A percentile compares a stretch with the other conserved stretches of the same genome.
These are phyloP conservation scores for Cephaloascus fragrans DNA, from an alignment of 805 yeast species.

Conservation along the genomic window DNA sequence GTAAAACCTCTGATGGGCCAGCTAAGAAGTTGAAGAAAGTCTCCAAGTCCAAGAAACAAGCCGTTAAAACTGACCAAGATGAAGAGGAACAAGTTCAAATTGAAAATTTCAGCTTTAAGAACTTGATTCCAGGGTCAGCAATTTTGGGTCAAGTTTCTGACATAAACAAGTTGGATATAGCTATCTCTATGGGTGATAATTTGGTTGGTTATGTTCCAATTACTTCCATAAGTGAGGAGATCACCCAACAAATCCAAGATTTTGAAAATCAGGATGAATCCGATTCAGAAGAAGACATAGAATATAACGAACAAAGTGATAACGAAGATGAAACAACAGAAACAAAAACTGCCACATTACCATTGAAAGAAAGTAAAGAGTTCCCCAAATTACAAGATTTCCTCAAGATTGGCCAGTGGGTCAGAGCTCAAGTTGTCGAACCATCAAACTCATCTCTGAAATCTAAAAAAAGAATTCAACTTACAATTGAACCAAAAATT, in stretches of 20 bases:
- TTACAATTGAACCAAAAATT: conserved; percentile 63
- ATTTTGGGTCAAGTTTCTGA: conserved; percentile 69
- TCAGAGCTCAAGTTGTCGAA: conserved; percentile 69
- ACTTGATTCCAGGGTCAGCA: conserved; percentile 57
- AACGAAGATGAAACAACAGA: conserved; percentile 19
- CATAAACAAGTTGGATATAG: conserved; percentile 53
- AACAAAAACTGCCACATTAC: conserved; percentile 11
- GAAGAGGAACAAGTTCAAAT: conserved; percentile 33
- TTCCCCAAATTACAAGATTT: conserved; percentile 46
- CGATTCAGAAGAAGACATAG: conserved; percentile 30
- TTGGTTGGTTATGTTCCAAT: conserved; percentile 72
- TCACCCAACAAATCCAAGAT: conserved; percentile 48
- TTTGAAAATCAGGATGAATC: conserved; percentile 34
- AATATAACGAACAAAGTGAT: conserved; percentile 19
- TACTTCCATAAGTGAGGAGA: conserved; percentile 56
- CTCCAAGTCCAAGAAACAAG: conserved; percentile 15
- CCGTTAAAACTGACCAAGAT: conserved; percentile 13
- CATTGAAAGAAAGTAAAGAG: conserved; percentile 17
- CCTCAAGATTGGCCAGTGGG: conserved; percentile 75
- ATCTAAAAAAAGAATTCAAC: conserved; percentile 51
- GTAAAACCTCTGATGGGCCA: conserved; percentile 7
- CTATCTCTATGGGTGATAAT: conserved; percentile 70
- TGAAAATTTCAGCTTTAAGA: conserved; percentile 54
- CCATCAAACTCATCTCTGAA: conserved; percentile 30
- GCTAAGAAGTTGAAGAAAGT: conserved; percentile 30